phyloP scores from a whole-genome alignment of 306 rosid genomes.

The Malus domestica region DNA sequence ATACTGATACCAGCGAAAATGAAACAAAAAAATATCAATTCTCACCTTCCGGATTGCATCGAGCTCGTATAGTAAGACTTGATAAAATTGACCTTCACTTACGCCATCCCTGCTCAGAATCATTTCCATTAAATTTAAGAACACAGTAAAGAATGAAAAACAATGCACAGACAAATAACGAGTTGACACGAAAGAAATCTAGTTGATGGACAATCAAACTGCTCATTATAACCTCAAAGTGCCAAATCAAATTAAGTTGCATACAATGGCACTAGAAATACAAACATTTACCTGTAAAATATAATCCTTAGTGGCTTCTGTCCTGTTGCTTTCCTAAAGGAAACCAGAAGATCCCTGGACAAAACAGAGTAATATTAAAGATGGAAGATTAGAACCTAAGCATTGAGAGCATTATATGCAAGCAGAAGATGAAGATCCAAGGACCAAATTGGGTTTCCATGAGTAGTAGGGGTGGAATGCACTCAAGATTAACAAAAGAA shows the following conservation, averaged over 20 bases:
- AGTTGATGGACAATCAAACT: not conserved
- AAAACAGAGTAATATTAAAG: not conserved
- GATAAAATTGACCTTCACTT: slow-evolving; percentile 93
- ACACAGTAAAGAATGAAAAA: not conserved
- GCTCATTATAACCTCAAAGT: not conserved
- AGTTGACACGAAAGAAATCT: not conserved
- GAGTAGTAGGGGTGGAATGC: not conserved
- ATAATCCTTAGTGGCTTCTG: slow-evolving; percentile 86
- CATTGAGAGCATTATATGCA: not conserved
- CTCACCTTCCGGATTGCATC: slow-evolving; percentile 89
- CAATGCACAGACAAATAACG: not conserved
- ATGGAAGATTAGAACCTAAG: not conserved
- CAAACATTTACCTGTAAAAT: slow-evolving; percentile 66
- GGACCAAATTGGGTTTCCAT: not conserved
- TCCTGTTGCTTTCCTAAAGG: slow-evolving; percentile 90
- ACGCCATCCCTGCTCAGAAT: slow-evolving; percentile 75
- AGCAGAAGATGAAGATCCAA: not conserved
- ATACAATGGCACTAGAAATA: not conserved
- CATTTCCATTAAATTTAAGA: not conserved
- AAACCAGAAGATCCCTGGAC: slow-evolving; percentile 79
- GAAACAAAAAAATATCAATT: not conserved
- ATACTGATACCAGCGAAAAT: not conserved
- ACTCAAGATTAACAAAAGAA: not conserved
- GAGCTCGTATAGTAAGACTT: slow-evolving; percentile 77
- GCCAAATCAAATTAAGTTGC: not conserved